Evolutionary conservation across 306 rosid genomes (phyloP).

Genomic region (Mimosa bimucronata): DNA sequence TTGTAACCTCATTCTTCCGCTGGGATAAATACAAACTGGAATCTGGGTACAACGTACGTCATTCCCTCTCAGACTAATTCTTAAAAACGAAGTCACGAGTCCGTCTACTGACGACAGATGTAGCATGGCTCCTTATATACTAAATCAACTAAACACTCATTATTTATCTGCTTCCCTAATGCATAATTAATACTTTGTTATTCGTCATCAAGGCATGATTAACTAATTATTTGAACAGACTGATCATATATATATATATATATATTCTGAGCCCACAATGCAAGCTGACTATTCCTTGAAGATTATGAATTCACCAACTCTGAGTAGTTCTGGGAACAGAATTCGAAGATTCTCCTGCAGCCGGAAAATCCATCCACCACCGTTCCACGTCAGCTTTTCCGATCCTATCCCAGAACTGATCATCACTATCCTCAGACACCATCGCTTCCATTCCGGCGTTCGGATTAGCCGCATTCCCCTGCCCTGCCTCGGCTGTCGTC

Average conservation of each 20-base stretch:
- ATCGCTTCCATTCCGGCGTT: conserved; percentile 17
- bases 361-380: conserved; percentile 51
- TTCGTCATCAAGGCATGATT: no score
- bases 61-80: neutral
- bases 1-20: neutral
- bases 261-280: neutral
- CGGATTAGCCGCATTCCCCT: conserved; percentile 12
- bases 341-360: conserved; percentile 45
- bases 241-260: no score
- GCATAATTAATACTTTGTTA: no score
- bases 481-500: neutral
- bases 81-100: neutral
- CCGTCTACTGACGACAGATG: neutral
- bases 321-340: conserved; percentile 50
- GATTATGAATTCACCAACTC: conserved; percentile 13
- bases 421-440: conserved; percentile 23
- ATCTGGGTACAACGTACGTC: neutral
- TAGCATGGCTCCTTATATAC: neutral
- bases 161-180: no score
- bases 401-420: conserved; percentile 54
- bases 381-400: conserved; percentile 56
- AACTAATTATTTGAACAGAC: no score
- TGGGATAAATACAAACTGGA: neutral
- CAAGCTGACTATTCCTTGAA: neutral
- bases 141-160: neutral